Percentiles rank a stretch among this genome's conserved stretches.
These are phyloP conservation scores for Lactifluus pinguis DNA, from an alignment of 768 basidiomycete species.

Conservation along the genomic window DNA sequence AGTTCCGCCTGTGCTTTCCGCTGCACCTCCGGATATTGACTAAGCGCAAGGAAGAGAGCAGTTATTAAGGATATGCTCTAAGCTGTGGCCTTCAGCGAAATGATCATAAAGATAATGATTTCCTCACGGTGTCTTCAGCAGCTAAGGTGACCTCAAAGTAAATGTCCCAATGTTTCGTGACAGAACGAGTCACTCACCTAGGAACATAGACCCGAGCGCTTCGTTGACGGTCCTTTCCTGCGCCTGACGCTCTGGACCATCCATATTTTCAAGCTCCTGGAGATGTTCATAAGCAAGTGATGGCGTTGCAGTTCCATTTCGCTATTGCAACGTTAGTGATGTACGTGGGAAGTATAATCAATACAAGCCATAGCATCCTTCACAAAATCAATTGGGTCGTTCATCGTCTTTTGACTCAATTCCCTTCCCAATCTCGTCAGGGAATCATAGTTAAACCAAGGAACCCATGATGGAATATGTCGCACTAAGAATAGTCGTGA, in stretches of 20 bases:
- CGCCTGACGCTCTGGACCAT: not conserved
- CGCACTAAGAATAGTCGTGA: not conserved
- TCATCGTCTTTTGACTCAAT: not conserved
- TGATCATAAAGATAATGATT: not conserved
- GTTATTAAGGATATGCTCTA: not conserved
- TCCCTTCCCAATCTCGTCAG: not conserved
- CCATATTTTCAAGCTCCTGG: not conserved
- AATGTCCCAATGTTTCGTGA: too few relatives aligned
- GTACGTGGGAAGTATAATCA: not conserved
- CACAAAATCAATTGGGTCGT: not conserved
- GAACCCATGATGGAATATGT: not conserved
- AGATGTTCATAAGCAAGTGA: conserved; percentile 2
- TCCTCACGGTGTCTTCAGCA: not conserved
- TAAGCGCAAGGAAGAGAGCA: not conserved
- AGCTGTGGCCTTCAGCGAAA: not conserved
- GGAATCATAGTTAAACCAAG: not conserved
- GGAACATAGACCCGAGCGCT: not conserved
- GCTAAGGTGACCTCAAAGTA: not conserved
- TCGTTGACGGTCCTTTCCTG: not conserved
- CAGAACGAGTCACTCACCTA: not conserved
- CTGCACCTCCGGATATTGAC: not conserved
- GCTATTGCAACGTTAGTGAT: not conserved
- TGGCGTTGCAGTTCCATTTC: not conserved
- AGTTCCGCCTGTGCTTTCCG: conserved; percentile 6
- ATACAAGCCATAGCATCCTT: too few relatives aligned